These are phyloP conservation scores for Madurella mycetomatis DNA, from an alignment of 2,329 filamentous ascomycete genomes.

Conservation along the genomic window DNA sequence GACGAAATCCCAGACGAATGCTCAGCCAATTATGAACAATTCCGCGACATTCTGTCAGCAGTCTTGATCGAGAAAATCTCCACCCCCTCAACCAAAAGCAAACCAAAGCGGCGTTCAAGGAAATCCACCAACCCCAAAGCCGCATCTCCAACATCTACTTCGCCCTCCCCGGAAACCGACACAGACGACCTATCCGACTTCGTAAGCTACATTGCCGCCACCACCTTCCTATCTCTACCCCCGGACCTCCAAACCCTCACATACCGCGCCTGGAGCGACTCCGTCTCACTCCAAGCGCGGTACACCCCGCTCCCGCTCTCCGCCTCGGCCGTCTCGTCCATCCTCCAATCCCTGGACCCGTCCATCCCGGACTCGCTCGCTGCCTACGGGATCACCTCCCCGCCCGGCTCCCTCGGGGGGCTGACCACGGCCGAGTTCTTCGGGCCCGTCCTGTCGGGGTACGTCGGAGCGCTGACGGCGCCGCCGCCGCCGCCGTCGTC, in stretches of 20 bases:
- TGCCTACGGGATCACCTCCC: constrained; percentile 58
- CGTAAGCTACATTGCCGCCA: constrained; percentile 69
- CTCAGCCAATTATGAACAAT: constrained; percentile 57
- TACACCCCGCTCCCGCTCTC: constrained; percentile 56
- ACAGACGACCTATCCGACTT: constrained; percentile 52
- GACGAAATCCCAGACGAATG: constrained; percentile 19
- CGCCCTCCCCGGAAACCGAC: not conserved
- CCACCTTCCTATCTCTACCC: constrained; percentile 65
- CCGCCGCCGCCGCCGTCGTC: constrained; percentile 60
- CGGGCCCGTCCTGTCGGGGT: constrained; percentile 57
- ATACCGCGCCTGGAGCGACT: constrained; percentile 51
- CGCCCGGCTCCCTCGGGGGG: constrained; percentile 23
- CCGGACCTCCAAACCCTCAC: constrained; percentile 55
- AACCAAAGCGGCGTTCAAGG: constrained; percentile 35
- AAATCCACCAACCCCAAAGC: not conserved
- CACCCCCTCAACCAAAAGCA: constrained; percentile 40
- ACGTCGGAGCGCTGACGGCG: constrained; percentile 53
- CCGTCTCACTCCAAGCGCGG: constrained; percentile 43
- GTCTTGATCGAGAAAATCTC: constrained; percentile 61
- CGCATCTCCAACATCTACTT: not conserved
- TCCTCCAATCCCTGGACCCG: constrained; percentile 54
- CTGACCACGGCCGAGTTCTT: constrained; percentile 52
- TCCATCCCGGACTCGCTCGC: constrained; percentile 62
- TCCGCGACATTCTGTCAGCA: constrained; percentile 70
- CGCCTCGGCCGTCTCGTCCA: constrained; percentile 41